Evolutionary conservation across 352 stramenopile genomes (phyloP).

Genomic region (Saprolegnia diclina): DNA sequence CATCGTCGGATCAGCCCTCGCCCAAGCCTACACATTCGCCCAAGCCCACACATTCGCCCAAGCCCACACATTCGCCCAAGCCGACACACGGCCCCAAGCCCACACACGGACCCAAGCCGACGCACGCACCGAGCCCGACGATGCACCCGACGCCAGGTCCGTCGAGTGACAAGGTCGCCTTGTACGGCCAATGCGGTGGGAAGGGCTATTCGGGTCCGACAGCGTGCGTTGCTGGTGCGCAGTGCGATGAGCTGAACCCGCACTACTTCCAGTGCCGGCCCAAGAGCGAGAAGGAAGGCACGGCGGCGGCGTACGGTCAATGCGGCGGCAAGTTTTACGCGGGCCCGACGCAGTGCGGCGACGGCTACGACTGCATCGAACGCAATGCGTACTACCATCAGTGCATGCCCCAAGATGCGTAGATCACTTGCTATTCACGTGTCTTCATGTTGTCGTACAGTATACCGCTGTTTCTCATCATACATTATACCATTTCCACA

Average conservation of each 20-base stretch:
- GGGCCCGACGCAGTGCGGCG: constrained; percentile 1
- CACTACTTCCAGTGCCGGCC: constrained; percentile 23
- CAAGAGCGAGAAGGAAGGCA: background rate
- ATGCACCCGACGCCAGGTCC: background rate
- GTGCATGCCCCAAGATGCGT: constrained; percentile 9
- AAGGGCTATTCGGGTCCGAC: background rate
- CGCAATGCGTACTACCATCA: constrained; percentile 17
- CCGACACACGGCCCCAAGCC: background rate
- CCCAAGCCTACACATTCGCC: background rate
- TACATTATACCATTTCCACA: no score
- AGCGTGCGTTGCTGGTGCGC: constrained; percentile 11
- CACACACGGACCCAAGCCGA: background rate
- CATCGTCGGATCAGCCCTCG: no score
- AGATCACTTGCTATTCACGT: background rate
- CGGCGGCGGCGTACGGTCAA: background rate
- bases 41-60: background rate
- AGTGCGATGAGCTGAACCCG: constrained; percentile 3
- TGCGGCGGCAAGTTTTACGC: constrained; percentile 21
- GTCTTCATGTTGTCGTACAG: no score
- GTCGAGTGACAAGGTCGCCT: background rate
- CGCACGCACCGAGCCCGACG: background rate
- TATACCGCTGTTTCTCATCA: no score
- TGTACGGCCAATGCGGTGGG: constrained; percentile 19
- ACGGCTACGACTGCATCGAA: background rate
- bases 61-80: background rate